Conservation (phyloP, 768 basidiomycete species). For the Infundibulicybe gibba region DNA sequence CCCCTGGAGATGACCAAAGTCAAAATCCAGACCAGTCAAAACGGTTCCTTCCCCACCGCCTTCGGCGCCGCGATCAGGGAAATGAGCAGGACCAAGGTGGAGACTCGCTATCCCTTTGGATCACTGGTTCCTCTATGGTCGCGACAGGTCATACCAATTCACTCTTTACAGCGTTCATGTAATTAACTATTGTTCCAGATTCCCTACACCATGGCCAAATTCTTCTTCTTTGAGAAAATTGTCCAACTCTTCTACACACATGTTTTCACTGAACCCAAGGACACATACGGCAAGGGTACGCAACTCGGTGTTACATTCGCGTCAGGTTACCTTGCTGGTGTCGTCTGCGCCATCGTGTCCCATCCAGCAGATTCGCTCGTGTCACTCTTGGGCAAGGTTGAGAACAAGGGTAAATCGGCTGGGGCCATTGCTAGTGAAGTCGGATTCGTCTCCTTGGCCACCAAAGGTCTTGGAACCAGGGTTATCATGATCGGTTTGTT, state of each 20-base stretch:
- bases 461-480: slow-evolving; percentile 86
- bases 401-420: slow-evolving; percentile 77
- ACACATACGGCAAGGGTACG: slow-evolving; percentile 73
- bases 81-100: slow-evolving; percentile 62
- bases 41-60: slow-evolving; percentile 73
- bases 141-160: slow-evolving; percentile 55
- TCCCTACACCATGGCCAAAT: slow-evolving; percentile 99
- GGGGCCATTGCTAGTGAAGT: slow-evolving; percentile 72
- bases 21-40: slow-evolving; percentile 79
- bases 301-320: slow-evolving; percentile 88
- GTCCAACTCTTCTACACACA: slow-evolving; percentile 85
- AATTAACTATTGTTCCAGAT: slow-evolving; percentile 44
- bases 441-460: slow-evolving; percentile 59
- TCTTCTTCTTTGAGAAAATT: slow-evolving; percentile 93
- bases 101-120: slow-evolving; percentile 84
- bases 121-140: slow-evolving; percentile 86
- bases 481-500: slow-evolving; percentile 77
- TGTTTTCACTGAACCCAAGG: slow-evolving; percentile 79
- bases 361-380: slow-evolving; percentile 95
- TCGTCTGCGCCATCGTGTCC: slow-evolving; percentile 93
- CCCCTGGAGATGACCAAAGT: slow-evolving; percentile 93
- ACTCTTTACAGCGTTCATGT: background rate
- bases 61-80: slow-evolving; percentile 70
- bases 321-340: slow-evolving; percentile 93
- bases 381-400: slow-evolving; percentile 88